Conservation (phyloP, 768 basidiomycete genomes). For the Steccherinum ochraceum region DNA sequence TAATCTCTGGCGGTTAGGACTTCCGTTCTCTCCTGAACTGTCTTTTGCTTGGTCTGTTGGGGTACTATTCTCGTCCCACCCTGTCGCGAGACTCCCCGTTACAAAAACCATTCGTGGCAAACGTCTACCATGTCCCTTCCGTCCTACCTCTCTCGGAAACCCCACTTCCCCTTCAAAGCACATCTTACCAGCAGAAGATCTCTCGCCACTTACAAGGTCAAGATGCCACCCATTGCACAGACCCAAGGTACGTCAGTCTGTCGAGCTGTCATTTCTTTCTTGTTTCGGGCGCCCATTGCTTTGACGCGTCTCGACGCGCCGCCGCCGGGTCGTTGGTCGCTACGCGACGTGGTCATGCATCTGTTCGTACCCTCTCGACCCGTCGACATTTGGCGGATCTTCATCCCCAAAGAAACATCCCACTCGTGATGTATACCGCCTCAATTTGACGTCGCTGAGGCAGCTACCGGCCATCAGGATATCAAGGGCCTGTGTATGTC, state of each 20-base stretch:
- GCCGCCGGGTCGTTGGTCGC: not conserved
- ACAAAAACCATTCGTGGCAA: not conserved
- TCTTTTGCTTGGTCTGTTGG: not conserved
- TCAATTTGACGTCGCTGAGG: no score
- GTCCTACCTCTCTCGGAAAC: not conserved
- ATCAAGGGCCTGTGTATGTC: not conserved
- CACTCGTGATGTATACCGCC: no score
- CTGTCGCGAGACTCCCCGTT: not conserved
- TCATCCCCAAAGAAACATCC: not conserved
- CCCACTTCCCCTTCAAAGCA: not conserved
- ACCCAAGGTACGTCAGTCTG: not conserved
- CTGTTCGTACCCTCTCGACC: not conserved
- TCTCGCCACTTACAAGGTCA: not conserved
- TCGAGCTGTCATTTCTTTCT: not conserved
- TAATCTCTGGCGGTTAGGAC: not conserved
- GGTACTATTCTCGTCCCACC: no score
- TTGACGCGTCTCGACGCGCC: not conserved
- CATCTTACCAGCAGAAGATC: not conserved
- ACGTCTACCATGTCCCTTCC: not conserved
- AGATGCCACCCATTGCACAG: not conserved
- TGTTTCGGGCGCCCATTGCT: not conserved
- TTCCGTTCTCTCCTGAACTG: not conserved
- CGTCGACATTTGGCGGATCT: not conserved
- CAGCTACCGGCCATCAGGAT: not conserved
- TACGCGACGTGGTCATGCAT: not conserved